A percentile compares a stretch with the other conserved stretches of the same genome.
These are phyloP conservation scores for Aureobasidium sp. DNA, from an alignment of 2,329 filamentous ascomycete genomes.

Conservation along the genomic window DNA sequence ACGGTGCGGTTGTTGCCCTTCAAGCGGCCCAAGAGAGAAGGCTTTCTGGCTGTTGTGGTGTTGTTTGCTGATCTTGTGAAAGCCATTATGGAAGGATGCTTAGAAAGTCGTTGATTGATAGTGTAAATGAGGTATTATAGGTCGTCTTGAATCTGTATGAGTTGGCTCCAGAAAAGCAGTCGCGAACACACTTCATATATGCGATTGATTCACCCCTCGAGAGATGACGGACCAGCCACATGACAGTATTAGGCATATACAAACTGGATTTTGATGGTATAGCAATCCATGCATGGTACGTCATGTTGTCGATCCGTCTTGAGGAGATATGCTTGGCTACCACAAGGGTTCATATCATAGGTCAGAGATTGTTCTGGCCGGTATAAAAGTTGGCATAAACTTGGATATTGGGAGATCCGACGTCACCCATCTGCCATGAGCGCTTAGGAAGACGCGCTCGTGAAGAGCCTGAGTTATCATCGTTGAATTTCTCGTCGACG, in stretches of 20 bases:
- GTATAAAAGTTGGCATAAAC: not conserved
- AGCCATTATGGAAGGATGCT: constrained; percentile 3
- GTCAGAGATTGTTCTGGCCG: not conserved
- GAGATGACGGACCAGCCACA: constrained; percentile 6
- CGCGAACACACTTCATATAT: not conserved
- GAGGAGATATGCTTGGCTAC: not conserved
- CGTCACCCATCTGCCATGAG: not conserved
- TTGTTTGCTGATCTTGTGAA: constrained; percentile 10
- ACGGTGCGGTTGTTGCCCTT: constrained; percentile 35
- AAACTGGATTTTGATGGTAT: constrained; percentile 9
- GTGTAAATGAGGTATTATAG: not conserved
- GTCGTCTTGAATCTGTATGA: not conserved
- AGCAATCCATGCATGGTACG: constrained; percentile 1
- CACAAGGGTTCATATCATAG: not conserved
- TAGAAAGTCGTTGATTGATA: not conserved
- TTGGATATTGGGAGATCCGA: not conserved
- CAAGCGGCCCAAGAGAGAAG: constrained; percentile 48
- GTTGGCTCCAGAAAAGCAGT: not conserved
- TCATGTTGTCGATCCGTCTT: constrained; percentile 1
- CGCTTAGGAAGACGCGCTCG: not conserved
- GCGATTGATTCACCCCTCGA: not conserved
- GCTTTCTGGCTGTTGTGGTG: constrained; percentile 34
- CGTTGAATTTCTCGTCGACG: not conserved
- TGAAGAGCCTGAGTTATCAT: not conserved
- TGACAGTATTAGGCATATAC: not conserved